phyloP scores from a whole-genome alignment of 495 filamentous ascomycete genomes.

The Talaromyces liani region DNA sequence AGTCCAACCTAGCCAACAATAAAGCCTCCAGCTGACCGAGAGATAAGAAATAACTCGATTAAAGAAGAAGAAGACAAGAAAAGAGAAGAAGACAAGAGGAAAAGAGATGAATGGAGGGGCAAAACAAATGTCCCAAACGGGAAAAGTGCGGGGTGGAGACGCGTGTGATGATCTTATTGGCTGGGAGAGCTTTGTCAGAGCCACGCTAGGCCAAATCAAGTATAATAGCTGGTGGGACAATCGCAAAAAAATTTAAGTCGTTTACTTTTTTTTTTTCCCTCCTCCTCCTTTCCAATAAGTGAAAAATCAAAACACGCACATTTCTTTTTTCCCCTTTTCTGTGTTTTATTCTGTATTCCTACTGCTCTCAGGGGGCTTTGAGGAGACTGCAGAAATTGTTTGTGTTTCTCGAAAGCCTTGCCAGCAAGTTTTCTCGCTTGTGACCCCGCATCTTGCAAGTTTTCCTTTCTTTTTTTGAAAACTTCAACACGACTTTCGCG shows the following conservation, averaged over 20 bases:
- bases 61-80: too few relatives aligned
- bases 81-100: background rate
- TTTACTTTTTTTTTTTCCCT: slow-evolving; percentile 7
- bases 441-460: slow-evolving; percentile 5
- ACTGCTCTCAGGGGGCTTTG: background rate
- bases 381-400: background rate
- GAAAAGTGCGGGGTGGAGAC: slow-evolving; percentile 8
- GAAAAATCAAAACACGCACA: background rate
- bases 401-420: background rate
- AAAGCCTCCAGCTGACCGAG: too few relatives aligned
- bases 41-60: too few relatives aligned
- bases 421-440: background rate
- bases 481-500: background rate
- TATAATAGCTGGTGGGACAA: background rate
- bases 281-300: background rate
- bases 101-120: background rate
- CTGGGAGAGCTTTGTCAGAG: background rate
- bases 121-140: slow-evolving; percentile 1
- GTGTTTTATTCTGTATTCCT: background rate
- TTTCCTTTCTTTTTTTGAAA: background rate
- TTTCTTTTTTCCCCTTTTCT: background rate
- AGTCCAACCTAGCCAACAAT: too few relatives aligned
- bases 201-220: background rate
- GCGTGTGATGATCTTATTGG: slow-evolving; percentile 3
- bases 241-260: background rate